These are phyloP conservation scores for Tetradesmus lagerheimii DNA, from an alignment of 139 green algal genomes.

Conservation along the genomic window DNA sequence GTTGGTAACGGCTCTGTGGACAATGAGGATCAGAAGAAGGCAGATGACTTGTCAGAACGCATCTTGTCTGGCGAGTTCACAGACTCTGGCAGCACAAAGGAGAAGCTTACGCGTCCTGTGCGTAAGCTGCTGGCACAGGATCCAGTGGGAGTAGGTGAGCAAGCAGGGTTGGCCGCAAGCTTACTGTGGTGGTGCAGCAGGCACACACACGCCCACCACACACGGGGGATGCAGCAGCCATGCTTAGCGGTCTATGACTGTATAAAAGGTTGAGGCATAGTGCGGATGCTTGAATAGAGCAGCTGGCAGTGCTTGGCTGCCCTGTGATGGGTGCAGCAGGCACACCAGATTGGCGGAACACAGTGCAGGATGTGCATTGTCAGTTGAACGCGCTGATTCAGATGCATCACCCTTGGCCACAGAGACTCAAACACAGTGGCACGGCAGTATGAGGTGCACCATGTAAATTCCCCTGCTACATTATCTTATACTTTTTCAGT, in stretches of 20 bases:
- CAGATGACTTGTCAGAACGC: constrained; percentile 59
- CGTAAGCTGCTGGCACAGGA: constrained; percentile 81
- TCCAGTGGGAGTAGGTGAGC: constrained; percentile 71
- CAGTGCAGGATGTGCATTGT: background rate
- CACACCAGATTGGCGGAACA: background rate
- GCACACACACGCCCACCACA: background rate
- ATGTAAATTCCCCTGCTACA: no score
- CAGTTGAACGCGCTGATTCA: no score
- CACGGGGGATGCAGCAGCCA: background rate
- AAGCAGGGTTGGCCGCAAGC: background rate
- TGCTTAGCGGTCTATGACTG: background rate
- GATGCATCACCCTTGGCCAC: no score
- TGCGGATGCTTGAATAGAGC: background rate
- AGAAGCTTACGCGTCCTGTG: constrained; percentile 77
- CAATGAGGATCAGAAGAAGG: constrained; percentile 6
- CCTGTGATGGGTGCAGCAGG: background rate
- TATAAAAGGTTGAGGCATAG: background rate
- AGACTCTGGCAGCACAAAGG: constrained; percentile 81
- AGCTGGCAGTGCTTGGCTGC: background rate
- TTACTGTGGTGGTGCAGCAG: background rate
- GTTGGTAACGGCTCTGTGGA: background rate
- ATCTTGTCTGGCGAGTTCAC: constrained; percentile 85
- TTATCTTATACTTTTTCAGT: no score
- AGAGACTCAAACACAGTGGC: no score
- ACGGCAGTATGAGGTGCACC: no score